These are phyloP conservation scores for Antitrichia curtipendula DNA, from an alignment of 225 moss, liverwort and hornwort genomes.

Conservation along the genomic window DNA sequence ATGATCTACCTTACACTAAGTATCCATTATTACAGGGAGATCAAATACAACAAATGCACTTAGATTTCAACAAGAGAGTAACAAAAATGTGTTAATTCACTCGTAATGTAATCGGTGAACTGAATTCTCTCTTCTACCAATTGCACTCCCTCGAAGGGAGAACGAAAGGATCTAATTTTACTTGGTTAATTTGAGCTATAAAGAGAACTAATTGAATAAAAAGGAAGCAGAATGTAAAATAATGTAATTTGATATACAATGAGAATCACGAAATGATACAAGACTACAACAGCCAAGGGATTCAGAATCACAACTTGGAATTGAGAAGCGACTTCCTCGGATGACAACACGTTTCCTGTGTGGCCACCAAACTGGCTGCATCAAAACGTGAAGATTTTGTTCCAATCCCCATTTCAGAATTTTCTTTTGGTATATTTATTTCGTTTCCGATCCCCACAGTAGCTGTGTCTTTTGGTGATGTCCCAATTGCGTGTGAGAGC, in stretches of 20 bases:
- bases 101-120: background rate
- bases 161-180: background rate
- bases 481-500: background rate
- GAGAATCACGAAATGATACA: background rate
- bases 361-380: background rate
- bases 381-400: background rate
- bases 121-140: background rate
- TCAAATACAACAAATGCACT: background rate
- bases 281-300: background rate
- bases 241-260: background rate
- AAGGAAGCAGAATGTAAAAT: background rate
- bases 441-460: background rate
- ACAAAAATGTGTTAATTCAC: background rate
- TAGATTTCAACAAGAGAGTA: background rate
- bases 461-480: background rate
- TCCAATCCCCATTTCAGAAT: background rate
- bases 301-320: slow-evolving; percentile 20
- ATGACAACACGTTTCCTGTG: background rate
- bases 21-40: too few relatives aligned
- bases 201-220: background rate
- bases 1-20: too few relatives aligned
- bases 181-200: background rate
- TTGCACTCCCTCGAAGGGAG: background rate
- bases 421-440: background rate
- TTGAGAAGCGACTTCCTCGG: background rate